Evolutionary conservation across 352 stramenopile species (phyloP).

Genomic region (Phytophthora cryptogea): DNA sequence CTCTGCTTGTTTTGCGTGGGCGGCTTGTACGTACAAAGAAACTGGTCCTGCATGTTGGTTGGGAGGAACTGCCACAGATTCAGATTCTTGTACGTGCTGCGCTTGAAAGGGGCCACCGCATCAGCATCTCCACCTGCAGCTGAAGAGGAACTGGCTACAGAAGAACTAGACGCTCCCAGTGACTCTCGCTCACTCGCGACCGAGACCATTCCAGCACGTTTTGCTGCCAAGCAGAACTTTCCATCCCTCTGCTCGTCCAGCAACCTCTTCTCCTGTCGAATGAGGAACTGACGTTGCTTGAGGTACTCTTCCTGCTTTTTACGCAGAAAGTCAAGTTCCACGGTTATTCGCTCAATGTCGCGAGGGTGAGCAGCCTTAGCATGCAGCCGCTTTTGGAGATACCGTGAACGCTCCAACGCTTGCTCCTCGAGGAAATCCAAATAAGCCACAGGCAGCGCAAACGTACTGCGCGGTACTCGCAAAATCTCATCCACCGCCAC

Average conservation of each 20-base stretch:
- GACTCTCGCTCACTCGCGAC: constrained; percentile 29
- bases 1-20: constrained; percentile 16
- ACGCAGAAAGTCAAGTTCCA: constrained; percentile 65
- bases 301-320: constrained; percentile 79
- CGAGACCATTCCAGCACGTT: constrained; percentile 24
- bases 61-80: constrained; percentile 81
- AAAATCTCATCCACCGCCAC: constrained; percentile 83
- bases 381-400: constrained; percentile 54
- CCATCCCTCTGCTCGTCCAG: constrained; percentile 56
- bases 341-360: constrained; percentile 39
- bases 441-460: constrained; percentile 72
- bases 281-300: constrained; percentile 76
- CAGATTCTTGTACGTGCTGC: constrained; percentile 83
- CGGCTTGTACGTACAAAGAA: constrained; percentile 62
- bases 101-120: constrained; percentile 72
- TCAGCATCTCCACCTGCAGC: constrained; percentile 30
- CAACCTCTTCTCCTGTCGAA: constrained; percentile 71
- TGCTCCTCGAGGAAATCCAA: constrained; percentile 77
- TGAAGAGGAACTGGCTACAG: constrained; percentile 16
- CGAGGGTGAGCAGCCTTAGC: constrained; percentile 17
- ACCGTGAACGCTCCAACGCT: constrained; percentile 53
- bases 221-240: constrained; percentile 46
- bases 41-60: constrained; percentile 89
- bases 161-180: constrained; percentile 14
- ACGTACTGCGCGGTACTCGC: constrained; percentile 72